Evolutionary conservation across 2,329 filamentous ascomycete genomes (phyloP).

Genomic region (Trichophyton schoenleinii): DNA sequence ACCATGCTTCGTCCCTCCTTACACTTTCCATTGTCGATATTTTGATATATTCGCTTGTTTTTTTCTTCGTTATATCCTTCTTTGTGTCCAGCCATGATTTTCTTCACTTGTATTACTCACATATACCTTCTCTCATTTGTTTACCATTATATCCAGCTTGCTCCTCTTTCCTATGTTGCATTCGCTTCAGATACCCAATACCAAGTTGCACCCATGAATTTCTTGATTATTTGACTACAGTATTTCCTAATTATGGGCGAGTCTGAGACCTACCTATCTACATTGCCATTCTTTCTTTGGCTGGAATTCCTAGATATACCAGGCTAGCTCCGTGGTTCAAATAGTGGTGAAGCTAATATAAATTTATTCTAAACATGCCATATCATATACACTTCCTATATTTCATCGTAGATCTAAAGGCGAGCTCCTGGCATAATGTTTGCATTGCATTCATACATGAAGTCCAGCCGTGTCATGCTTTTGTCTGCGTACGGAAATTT

Average conservation of each 20-base stretch:
- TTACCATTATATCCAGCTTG: not conserved
- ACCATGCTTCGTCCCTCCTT: not conserved
- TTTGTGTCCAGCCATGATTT: not conserved
- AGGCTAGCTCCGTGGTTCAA: not conserved
- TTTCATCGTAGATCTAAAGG: no score
- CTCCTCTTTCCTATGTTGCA: not conserved
- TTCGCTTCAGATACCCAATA: not conserved
- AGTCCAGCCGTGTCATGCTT: not conserved
- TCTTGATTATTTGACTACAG: not conserved
- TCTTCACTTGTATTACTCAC: not conserved
- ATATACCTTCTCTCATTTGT: not conserved
- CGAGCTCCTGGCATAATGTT: no score
- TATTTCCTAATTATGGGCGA: constrained; percentile 7
- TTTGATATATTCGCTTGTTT: not conserved
- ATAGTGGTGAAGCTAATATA: not conserved
- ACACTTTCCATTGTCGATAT: not conserved
- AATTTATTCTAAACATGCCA: not conserved
- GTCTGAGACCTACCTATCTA: constrained; percentile 42
- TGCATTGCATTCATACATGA: not conserved
- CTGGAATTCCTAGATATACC: constrained; percentile 2
- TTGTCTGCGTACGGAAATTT: not conserved
- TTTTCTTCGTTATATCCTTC: not conserved
- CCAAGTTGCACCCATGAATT: not conserved
- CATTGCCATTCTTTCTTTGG: constrained; percentile 44
- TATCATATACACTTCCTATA: not conserved